Percentiles rank a stretch among this genome's conserved stretches.
Evolutionary conservation across 108 stramenopile genomes (phyloP).

Genomic region (Stephanodiscus triporus): DNA sequence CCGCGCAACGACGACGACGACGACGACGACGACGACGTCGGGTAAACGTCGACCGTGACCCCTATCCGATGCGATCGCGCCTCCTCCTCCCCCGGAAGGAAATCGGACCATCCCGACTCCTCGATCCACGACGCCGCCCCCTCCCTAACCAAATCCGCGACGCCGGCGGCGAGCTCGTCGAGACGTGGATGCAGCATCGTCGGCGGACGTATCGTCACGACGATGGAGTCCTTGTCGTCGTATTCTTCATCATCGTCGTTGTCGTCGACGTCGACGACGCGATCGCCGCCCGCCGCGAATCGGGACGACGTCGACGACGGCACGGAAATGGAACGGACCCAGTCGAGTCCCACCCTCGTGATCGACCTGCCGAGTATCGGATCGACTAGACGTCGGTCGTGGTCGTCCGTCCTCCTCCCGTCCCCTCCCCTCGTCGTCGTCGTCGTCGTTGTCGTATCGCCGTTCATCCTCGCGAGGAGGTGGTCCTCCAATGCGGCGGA

Average conservation of each 20-base stretch:
- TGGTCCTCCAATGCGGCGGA: not conserved
- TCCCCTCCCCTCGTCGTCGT: constrained; percentile 27
- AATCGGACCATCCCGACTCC: constrained; percentile 8
- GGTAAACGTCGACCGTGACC: constrained; percentile 21
- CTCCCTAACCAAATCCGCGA: constrained; percentile 48
- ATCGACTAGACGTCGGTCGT: constrained; percentile 31
- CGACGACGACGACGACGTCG: constrained; percentile 14
- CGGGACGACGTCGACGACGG: constrained; percentile 26
- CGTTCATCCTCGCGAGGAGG: constrained; percentile 25
- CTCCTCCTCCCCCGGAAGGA: constrained; percentile 20
- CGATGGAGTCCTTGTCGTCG: constrained; percentile 17
- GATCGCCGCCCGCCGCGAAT: not conserved
- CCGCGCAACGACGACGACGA: constrained; percentile 12
- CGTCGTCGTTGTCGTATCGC: too few relatives aligned
- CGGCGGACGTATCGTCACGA: constrained; percentile 65
- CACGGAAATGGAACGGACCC: constrained; percentile 40
- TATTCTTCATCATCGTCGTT: not conserved
- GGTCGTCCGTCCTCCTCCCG: constrained; percentile 15
- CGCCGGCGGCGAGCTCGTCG: constrained; percentile 44
- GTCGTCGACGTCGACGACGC: not conserved
- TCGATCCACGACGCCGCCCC: constrained; percentile 26
- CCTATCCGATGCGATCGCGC: constrained; percentile 23
- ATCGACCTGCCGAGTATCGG: constrained; percentile 37
- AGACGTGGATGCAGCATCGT: constrained; percentile 73
- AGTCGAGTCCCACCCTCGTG: constrained; percentile 37